These are phyloP conservation scores for Aspergillus awamori DNA, from an alignment of 2,329 filamentous ascomycete species.

Conservation along the genomic window DNA sequence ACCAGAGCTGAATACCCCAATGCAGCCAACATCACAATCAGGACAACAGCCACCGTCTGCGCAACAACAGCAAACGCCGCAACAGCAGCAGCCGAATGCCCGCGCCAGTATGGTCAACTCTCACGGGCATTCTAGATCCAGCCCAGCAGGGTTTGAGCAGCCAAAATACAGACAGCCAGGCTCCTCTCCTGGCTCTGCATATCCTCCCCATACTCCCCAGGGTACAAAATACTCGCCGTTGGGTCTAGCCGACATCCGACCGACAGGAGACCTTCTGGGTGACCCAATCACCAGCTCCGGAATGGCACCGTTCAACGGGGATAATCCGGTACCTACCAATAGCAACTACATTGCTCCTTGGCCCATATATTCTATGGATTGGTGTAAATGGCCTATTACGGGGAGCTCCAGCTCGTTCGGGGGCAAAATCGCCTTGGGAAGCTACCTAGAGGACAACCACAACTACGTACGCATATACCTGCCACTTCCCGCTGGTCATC, in stretches of 20 bases:
- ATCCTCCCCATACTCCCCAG: constrained; percentile 55
- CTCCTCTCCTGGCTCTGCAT: constrained; percentile 47
- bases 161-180: constrained; percentile 67
- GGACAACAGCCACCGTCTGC: constrained; percentile 12
- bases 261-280: constrained; percentile 76
- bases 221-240: constrained; percentile 79
- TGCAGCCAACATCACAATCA: constrained; percentile 10
- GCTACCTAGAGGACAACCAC: constrained; percentile 95
- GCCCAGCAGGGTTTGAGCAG: constrained; percentile 66
- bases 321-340: constrained; percentile 68
- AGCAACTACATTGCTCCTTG: constrained; percentile 94
- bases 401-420: constrained; percentile 63
- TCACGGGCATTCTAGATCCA: constrained; percentile 82
- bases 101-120: constrained; percentile 66
- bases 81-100: constrained; percentile 49
- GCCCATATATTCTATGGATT: constrained; percentile 96
- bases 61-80: constrained; percentile 24
- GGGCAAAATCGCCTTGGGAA: constrained; percentile 91
- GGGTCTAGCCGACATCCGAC: constrained; percentile 87
- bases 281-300: constrained; percentile 67
- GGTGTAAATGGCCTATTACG: constrained; percentile 96
- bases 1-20: constrained; percentile 49
- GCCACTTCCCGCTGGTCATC: background rate
- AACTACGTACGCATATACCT: constrained; percentile 74
- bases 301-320: constrained; percentile 60